Evolutionary conservation across 345 rosid genomes (phyloP).

Genomic region (Combretum micranthum): DNA sequence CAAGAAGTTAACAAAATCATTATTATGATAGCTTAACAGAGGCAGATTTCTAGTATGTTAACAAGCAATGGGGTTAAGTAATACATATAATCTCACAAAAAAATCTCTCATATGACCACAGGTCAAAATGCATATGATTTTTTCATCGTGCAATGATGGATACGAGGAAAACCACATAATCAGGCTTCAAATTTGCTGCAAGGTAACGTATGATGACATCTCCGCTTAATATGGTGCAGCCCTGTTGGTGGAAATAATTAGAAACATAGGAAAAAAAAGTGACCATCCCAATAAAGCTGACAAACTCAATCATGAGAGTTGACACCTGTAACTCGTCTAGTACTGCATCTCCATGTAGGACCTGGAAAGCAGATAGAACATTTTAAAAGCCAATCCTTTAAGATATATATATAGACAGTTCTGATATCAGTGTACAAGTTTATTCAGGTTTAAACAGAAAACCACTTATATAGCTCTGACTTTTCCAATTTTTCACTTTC

Average conservation of each 20-base stretch:
- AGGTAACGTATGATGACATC: constrained; percentile 88
- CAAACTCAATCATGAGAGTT: neutral
- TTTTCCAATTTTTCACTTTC: too few species aligned
- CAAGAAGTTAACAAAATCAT: too few species aligned
- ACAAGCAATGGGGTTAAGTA: too few species aligned
- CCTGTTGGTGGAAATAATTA: constrained; percentile 28
- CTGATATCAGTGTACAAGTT: too few species aligned
- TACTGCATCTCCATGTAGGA: constrained; percentile 95
- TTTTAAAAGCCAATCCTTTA: neutral
- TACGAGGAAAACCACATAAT: constrained; percentile 89
- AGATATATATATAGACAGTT: too few species aligned
- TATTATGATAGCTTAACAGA: too few species aligned
- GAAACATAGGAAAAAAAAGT: neutral
- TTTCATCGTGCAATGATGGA: constrained; percentile 28
- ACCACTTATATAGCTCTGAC: too few species aligned
- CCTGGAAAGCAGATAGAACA: constrained; percentile 32
- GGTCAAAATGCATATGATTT: neutral
- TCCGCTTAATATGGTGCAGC: constrained; percentile 91
- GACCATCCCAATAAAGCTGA: neutral
- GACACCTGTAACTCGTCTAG: constrained; percentile 60
- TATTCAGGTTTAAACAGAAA: too few species aligned
- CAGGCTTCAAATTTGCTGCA: constrained; percentile 69
- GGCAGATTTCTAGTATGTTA: too few species aligned
- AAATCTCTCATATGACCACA: neutral
- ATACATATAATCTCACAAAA: too few species aligned